These are phyloP conservation scores for Talaromyces albobiverticillius DNA, from an alignment of 2,329 filamentous ascomycete genomes.

Conservation along the genomic window DNA sequence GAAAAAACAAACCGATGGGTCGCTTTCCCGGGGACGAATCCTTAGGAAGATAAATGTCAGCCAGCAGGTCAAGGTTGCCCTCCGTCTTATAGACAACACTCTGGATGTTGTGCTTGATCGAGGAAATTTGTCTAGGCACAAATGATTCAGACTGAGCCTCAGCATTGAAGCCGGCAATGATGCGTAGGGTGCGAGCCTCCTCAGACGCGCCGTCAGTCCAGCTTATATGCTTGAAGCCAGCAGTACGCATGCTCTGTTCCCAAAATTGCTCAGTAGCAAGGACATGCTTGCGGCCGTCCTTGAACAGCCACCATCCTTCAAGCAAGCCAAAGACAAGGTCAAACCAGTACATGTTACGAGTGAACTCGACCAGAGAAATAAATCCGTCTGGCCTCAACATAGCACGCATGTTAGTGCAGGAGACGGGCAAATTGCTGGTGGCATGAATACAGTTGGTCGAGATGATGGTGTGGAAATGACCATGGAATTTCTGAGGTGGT, in stretches of 20 bases:
- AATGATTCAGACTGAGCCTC: background rate
- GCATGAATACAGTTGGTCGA: slow-evolving; percentile 3
- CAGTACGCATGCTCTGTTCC: slow-evolving; percentile 11
- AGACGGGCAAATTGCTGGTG: background rate
- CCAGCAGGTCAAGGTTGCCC: background rate
- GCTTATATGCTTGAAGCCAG: background rate
- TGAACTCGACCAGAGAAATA: slow-evolving; percentile 28
- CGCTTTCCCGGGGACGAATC: background rate
- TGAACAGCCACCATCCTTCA: slow-evolving; percentile 41
- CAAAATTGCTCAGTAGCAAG: slow-evolving; percentile 17
- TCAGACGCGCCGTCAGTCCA: background rate
- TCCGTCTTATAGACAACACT: background rate
- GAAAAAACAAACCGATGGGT: background rate
- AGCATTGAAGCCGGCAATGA: background rate
- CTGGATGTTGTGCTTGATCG: background rate
- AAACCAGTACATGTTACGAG: slow-evolving; percentile 25
- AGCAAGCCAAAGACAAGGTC: slow-evolving; percentile 37
- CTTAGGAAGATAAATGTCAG: slow-evolving; percentile 3
- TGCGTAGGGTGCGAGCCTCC: background rate
- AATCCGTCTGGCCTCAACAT: background rate
- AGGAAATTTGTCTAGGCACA: background rate
- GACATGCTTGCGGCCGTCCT: slow-evolving; percentile 29
- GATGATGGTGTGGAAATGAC: background rate
- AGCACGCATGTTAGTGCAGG: background rate
- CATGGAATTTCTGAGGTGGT: background rate